Evolutionary conservation across 192 early-diverging fungal genomes (phyloP), one percentile per base, ranked within the genome.

Genomic region (Lunasporangiospora selenospora): DNA sequence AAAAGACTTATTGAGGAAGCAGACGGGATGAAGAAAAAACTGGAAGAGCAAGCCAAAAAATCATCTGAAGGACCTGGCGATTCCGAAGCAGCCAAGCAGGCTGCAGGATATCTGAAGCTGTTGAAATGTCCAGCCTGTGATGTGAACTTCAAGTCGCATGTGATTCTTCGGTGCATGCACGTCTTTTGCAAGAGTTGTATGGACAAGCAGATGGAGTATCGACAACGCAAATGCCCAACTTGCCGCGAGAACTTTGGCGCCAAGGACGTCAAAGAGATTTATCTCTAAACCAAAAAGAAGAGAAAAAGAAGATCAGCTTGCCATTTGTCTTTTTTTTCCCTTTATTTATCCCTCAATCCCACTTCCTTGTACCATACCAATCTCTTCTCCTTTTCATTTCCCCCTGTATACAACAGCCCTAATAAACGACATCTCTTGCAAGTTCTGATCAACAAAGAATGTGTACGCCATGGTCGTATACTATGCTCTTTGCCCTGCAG

Each of bases 171-270:
- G 30, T 98, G 97, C 73, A 96, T 96, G 95, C 97, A 98, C 60
- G 90, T 90, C 23, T 98, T 97, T 75, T 98, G 97, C 79, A 92
- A 93, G 59, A 80, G 81, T 34, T 98, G 96, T 62, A 84, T 98
- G 47, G 92, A 97, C 55, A 88, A 88, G 31, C 85, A 89, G 40
- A 85, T 88, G 53, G 89, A 92, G 36, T 92, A 89, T 1, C 82
- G 95, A 8, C 93, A 96, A 67, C 83, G 93, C 63, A 95, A 95
- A 75, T 97, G 95, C 67, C 95, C 95, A 12, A 91, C 87, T 41
- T 97, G 95, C 66, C 86, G 85, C 53, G 84, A 90, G 55, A 81
- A 87, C 18, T 97, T 97, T 83, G 89, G 88, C 2, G 79, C 83
- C 29, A 86, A 89, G 53, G 93, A 95, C 58, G 87, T 95, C 30